Evolutionary conservation across 768 basidiomycete species (phyloP).

Genomic region (Lentinula sp.): DNA sequence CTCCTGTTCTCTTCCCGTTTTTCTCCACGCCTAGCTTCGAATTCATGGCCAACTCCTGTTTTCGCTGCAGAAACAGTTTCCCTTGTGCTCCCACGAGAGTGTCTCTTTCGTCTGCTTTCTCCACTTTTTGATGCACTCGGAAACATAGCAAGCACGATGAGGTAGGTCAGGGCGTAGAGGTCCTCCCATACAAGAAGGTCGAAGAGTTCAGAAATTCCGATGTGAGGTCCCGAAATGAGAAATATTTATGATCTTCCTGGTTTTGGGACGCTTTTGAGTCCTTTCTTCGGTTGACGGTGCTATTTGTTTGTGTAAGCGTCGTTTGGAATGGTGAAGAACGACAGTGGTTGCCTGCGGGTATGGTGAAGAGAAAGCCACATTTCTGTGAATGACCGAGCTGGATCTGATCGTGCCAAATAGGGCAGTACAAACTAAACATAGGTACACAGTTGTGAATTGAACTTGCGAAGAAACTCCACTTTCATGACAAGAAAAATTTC

Average conservation of each 20-base stretch:
- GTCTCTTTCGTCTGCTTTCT: not conserved
- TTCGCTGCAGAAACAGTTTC: not conserved
- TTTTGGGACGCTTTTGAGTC: constrained; percentile 52
- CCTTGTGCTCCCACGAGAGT: not conserved
- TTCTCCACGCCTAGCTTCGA: not conserved
- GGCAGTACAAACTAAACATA: not conserved
- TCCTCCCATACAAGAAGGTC: not conserved
- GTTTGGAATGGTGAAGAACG: not conserved
- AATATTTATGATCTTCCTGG: constrained; percentile 47
- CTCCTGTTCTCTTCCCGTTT: constrained; percentile 24
- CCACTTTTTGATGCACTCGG: not conserved
- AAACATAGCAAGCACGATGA: not conserved
- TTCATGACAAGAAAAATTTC: too few species aligned
- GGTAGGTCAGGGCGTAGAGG: not conserved
- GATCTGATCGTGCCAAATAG: not conserved
- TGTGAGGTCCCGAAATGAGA: constrained; percentile 3
- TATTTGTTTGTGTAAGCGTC: too few species aligned
- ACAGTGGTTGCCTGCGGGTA: not conserved
- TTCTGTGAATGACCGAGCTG: constrained; percentile 43
- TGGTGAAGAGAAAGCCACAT: constrained; percentile 18
- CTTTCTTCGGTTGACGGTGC: not conserved
- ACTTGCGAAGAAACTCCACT: too few species aligned
- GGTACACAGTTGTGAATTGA: too few species aligned
- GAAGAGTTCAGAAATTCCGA: not conserved
- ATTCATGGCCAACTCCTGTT: not conserved